These are phyloP conservation scores for Cystobasidium onofrii DNA, from an alignment of 768 basidiomycete genomes.

Conservation along the genomic window DNA sequence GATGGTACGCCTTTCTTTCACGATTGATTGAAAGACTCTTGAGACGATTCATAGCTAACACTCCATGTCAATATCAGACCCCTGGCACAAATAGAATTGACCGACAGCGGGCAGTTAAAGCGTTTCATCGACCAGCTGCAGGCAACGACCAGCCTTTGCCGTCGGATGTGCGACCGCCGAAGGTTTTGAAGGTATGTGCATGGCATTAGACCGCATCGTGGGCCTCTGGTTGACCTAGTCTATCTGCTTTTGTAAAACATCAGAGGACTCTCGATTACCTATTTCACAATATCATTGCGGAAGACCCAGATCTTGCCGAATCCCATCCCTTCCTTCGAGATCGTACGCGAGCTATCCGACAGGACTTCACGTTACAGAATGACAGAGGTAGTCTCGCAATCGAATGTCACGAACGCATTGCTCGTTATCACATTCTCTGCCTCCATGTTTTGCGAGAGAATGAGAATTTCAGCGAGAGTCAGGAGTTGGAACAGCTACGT, in stretches of 20 bases:
- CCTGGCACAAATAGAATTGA: conserved; percentile 74
- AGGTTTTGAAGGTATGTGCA: conserved; percentile 60
- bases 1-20: conserved; percentile 53
- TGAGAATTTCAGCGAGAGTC: conserved; percentile 57
- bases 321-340: conserved; percentile 82
- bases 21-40: no score
- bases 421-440: conserved; percentile 81
- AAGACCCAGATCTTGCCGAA: conserved; percentile 57
- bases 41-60: no score
- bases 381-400: conserved; percentile 67
- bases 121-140: conserved; percentile 80
- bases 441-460: conserved; percentile 54
- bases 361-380: conserved; percentile 90
- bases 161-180: conserved; percentile 81
- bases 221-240: no score
- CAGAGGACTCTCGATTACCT: conserved; percentile 86
- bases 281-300: conserved; percentile 68
- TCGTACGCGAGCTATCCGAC: conserved; percentile 77
- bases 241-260: no score
- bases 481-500: conserved; percentile 85
- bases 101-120: conserved; percentile 80
- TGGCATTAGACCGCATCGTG: no score
- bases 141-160: conserved; percentile 78
- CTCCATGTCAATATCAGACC: conserved; percentile 50
- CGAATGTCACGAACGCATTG: conserved; percentile 85